Percentiles rank a stretch among this genome's conserved stretches.
Conservation (phyloP, 495 filamentous ascomycete genomes). For the Tuber umbilicatum region DNA sequence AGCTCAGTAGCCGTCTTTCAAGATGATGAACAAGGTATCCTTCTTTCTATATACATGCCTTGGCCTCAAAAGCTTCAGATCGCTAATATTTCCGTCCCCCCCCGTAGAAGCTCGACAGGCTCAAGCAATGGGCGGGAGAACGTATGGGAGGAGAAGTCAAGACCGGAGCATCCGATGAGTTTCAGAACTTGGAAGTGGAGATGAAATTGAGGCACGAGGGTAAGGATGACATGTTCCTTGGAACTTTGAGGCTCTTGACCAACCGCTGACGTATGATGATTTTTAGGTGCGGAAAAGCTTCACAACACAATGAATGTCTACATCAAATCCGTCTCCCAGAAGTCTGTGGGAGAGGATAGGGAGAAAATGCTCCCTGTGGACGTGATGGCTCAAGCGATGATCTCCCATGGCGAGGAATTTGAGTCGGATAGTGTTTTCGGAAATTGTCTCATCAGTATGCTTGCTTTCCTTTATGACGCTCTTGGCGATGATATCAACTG, state of each 20-base stretch:
- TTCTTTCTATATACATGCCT: neutral
- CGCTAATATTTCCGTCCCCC: constrained; percentile 10
- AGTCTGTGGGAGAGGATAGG: constrained; percentile 70
- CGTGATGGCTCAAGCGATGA: constrained; percentile 80
- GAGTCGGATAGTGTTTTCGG: constrained; percentile 88
- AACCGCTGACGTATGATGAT: neutral
- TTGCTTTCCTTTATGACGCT: neutral
- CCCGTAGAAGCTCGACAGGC: constrained; percentile 74
- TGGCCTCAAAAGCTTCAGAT: neutral
- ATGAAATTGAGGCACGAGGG: constrained; percentile 90
- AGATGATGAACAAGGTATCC: constrained; percentile 39
- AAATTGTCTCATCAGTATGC: constrained; percentile 71
- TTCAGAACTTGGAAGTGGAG: constrained; percentile 86
- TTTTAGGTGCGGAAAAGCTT: constrained; percentile 78
- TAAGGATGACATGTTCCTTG: constrained; percentile 44
- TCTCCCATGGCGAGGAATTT: constrained; percentile 88
- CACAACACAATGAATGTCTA: constrained; percentile 84
- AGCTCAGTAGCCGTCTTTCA: constrained; percentile 26
- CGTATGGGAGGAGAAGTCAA: constrained; percentile 92
- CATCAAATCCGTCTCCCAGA: constrained; percentile 83
- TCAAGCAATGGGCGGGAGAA: constrained; percentile 98
- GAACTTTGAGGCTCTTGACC: neutral
- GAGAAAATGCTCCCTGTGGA: constrained; percentile 72
- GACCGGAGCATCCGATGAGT: constrained; percentile 82
- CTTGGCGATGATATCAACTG: neutral